These are phyloP conservation scores for Ceratocystis papillata DNA, from an alignment of 2,329 filamentous ascomycete genomes.

Conservation along the genomic window DNA sequence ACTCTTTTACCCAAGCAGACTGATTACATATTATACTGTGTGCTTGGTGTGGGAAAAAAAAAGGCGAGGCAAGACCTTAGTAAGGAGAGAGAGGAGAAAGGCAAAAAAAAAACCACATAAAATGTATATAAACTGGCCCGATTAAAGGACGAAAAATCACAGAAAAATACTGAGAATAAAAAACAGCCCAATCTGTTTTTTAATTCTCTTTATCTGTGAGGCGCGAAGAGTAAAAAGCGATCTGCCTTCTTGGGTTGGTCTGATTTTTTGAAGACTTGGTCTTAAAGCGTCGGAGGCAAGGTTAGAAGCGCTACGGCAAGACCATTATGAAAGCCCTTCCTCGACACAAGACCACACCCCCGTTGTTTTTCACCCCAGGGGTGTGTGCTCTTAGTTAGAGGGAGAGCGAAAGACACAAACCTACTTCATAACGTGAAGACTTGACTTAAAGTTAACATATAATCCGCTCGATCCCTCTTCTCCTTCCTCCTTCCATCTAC, in stretches of 20 bases:
- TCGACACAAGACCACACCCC: neutral
- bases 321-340: constrained; percentile 5
- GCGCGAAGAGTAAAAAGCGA: neutral
- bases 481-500: constrained; percentile 15
- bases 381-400: neutral
- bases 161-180: neutral
- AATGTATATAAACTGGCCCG: neutral
- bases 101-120: neutral
- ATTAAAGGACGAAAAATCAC: neutral
- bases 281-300: constrained; percentile 4
- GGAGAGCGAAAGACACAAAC: neutral
- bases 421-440: constrained; percentile 1
- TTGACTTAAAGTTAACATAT: constrained; percentile 19
- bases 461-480: constrained; percentile 15
- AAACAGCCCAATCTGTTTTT: neutral
- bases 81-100: neutral
- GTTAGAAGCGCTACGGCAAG: constrained; percentile 13
- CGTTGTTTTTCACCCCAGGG: neutral
- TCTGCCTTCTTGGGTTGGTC: constrained; percentile 9
- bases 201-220: constrained; percentile 13
- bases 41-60: neutral
- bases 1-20: neutral
- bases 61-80: neutral
- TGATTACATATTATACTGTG: neutral
- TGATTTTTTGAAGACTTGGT: constrained; percentile 12